A percentile compares a stretch with the other conserved stretches of the same genome.
These are phyloP conservation scores for Podaxis mareebaensis DNA, from an alignment of 768 basidiomycete genomes.

Conservation along the genomic window DNA sequence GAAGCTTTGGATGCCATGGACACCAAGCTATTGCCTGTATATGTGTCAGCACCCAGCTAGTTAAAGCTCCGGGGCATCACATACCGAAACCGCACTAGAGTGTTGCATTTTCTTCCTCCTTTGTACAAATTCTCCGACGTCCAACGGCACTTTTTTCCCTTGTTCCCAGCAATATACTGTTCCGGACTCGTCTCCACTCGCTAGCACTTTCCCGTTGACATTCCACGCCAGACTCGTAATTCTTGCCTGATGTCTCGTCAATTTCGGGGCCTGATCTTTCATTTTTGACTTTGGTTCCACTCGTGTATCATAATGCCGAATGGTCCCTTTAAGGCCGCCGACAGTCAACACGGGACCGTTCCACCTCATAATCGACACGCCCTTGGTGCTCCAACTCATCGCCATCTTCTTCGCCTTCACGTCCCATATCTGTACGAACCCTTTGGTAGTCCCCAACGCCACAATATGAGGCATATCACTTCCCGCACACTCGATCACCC, in stretches of 20 bases:
- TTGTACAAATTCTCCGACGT: slow-evolving; percentile 55
- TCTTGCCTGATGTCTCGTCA: slow-evolving; percentile 66
- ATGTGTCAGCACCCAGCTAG: slow-evolving; percentile 5
- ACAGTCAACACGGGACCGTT: slow-evolving; percentile 40
- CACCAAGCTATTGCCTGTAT: slow-evolving; percentile 83
- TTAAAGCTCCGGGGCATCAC: background rate
- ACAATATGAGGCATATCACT: slow-evolving; percentile 40
- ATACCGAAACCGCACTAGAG: slow-evolving; percentile 35
- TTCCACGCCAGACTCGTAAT: slow-evolving; percentile 72
- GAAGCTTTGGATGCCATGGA: slow-evolving; percentile 80
- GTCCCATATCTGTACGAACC: slow-evolving; percentile 56
- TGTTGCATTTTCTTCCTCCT: slow-evolving; percentile 71
- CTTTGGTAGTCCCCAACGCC: slow-evolving; percentile 62
- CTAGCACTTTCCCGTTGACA: slow-evolving; percentile 62
- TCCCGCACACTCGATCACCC: slow-evolving; percentile 41
- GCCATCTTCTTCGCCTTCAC: slow-evolving; percentile 29
- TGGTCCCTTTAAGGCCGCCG: slow-evolving; percentile 33
- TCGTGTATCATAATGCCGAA: slow-evolving; percentile 74
- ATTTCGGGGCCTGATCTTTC: slow-evolving; percentile 64
- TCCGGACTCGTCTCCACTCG: slow-evolving; percentile 77
- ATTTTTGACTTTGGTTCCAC: slow-evolving; percentile 47
- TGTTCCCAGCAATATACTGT: slow-evolving; percentile 78
- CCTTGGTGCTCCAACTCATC: slow-evolving; percentile 54
- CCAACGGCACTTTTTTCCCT: slow-evolving; percentile 49
- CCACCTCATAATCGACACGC: slow-evolving; percentile 68